Evolutionary conservation across 495 filamentous ascomycete genomes (phyloP), one percentile per base, ranked within the genome.

Genomic region (Hypoxylon lienhwacheense): DNA sequence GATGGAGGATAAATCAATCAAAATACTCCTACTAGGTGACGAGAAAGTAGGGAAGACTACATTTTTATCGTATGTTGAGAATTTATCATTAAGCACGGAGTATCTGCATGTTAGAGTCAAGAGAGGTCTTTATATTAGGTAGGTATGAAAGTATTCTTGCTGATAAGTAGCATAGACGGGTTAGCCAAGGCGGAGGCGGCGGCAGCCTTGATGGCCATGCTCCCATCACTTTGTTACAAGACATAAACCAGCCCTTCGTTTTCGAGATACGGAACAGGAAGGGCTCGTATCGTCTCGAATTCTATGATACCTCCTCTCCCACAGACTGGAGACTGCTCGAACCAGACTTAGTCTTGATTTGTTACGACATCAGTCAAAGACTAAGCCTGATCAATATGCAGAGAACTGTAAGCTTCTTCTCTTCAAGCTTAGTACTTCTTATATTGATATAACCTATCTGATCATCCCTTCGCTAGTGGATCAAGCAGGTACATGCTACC

Each of bases 31-130:
- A 0, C 74, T 96, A 4, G 91, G 91, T 49, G 90, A 96, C 64
- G 69, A 82, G 36, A 81, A 79, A 61, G 88, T 88, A 61, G 91
- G 91, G 21, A 96, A 96, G 69, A 86, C 88, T 7, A 91, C 86
- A 10, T 93, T 96, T 65, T 68, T 96, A 65, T 91, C 89, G 90
- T 95, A 71, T 70, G 88, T 84, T n/a, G n/a, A 49, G 2, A 44
- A 39, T 31, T 39, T 36, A 42, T 48, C 31, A 15, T 35, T 3
- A 28, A 20, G 16, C 4, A 31, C 16, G 12, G 36, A n/a, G n/a
- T n/a, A n/a, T n/a, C n/a, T n/a, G n/a, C n/a, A n/a, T n/a, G n/a
- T n/a, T n/a, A n/a, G n/a, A n/a, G n/a, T n/a, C n/a, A n/a, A n/a
- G n/a, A n/a, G n/a, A n/a, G n/a, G n/a, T n/a, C n/a, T n/a, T n/a